These are phyloP conservation scores for Rhinocladiella mackenziei DNA, from an alignment of 2,329 filamentous ascomycete species.

Conservation along the genomic window DNA sequence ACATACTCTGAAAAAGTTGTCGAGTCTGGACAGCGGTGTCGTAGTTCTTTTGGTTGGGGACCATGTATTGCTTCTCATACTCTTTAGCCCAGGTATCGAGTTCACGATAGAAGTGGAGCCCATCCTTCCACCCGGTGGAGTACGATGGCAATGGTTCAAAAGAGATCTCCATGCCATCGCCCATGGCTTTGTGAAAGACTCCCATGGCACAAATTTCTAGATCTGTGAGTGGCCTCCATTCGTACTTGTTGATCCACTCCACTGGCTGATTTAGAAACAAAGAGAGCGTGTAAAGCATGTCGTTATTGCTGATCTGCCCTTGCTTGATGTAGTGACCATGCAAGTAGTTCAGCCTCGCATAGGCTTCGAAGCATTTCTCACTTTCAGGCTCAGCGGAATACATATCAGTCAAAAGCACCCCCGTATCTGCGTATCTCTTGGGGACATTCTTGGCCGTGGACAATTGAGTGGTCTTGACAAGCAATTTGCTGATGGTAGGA, in stretches of 20 bases:
- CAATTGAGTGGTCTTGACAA: constrained; percentile 51
- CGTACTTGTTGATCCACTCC: constrained; percentile 60
- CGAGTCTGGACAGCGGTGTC: constrained; percentile 54
- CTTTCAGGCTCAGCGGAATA: constrained; percentile 37
- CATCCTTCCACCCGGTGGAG: constrained; percentile 42
- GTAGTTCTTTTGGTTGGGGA: constrained; percentile 35
- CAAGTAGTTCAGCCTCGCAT: constrained; percentile 63
- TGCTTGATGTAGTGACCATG: constrained; percentile 55
- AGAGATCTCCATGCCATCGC: constrained; percentile 63
- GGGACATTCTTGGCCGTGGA: constrained; percentile 44
- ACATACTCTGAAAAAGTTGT: constrained; percentile 57
- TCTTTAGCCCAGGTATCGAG: constrained; percentile 43
- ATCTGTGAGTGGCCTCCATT: constrained; percentile 65
- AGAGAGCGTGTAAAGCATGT: constrained; percentile 62
- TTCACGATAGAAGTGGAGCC: constrained; percentile 46
- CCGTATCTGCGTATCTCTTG: constrained; percentile 54
- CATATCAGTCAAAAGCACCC: constrained; percentile 49
- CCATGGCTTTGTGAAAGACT: constrained; percentile 62
- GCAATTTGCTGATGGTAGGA: constrained; percentile 50
- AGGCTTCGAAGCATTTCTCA: constrained; percentile 46
- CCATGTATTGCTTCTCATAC: constrained; percentile 57
- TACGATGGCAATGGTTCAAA: constrained; percentile 39
- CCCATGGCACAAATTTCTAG: constrained; percentile 62
- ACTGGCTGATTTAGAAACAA: constrained; percentile 64
- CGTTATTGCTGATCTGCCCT: constrained; percentile 58